Base-by-base conservation (phyloP, 495 filamentous ascomycete genomes). In the Hyphodiscus hymeniophilus region DNA sequence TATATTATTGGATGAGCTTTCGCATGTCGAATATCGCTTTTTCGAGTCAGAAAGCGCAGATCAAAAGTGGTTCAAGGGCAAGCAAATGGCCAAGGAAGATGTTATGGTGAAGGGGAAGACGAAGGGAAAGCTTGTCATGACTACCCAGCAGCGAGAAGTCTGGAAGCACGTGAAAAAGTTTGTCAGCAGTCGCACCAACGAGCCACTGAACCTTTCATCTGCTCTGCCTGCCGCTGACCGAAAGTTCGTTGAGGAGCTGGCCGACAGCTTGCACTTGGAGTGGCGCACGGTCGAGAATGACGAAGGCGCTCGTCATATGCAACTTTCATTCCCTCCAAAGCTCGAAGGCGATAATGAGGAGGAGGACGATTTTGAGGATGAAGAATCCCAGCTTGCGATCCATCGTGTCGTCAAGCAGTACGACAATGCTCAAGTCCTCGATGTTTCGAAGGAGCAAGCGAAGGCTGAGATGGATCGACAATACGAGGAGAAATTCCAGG, bases 41-140 rank as follows among this genome's bases (percentile, higher is more conserved):
- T 99, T 97, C 56, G 89, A 97, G 59, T 73, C 81, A 7, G 94
- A 95, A 56, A 80, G 84, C 57, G 74, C 85, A n/a, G 87, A 96
- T 64, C 82, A 83, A 12, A 80, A 77, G 53, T 99, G 92, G 92
- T 79, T 97, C 48, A 89, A 86, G 53, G 80, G 84, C 21, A 99
- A 97, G 68, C 77, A 79, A 48, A 70, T 78, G 51, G 72, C 69
- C 7, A 76, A 72, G 38, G 69, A 80, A 20, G 77, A 85, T 45
- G 68, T 76, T 5, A 73, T 83, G 63, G 68, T 76, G 42, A 84
- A 80, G 58, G 70, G 77, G 0, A 69, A 68, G 26, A 68, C 63
- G 56, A 79, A 76, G 57, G 77, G 75, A 7, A 77, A 78, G 44
- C 55, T 94, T 26, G 80, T 87, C 7, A 72, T 97, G 52, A 86